A percentile compares a stretch with the other conserved stretches of the same genome.
Evolutionary conservation across 768 basidiomycete species (phyloP).

Genomic region (Gautieria morchelliformis): DNA sequence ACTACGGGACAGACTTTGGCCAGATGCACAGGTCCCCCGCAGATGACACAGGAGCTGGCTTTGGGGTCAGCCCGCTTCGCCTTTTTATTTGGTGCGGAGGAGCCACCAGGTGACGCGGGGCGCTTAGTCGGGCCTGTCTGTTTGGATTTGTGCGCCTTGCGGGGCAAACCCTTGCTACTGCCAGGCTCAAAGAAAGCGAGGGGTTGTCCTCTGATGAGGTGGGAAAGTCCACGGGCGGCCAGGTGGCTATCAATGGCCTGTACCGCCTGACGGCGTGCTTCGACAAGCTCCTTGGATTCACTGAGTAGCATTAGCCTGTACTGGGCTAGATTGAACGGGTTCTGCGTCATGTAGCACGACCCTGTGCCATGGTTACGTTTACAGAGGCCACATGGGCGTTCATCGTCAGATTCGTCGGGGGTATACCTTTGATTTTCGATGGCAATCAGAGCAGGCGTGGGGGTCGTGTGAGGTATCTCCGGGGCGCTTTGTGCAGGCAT

Average conservation of each 20-base stretch:
- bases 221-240: slow-evolving; percentile 40
- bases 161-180: neutral
- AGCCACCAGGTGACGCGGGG: slow-evolving; percentile 14
- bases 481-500: neutral
- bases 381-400: slow-evolving; percentile 54
- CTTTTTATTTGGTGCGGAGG: slow-evolving; percentile 8
- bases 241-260: slow-evolving; percentile 60
- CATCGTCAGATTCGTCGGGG: slow-evolving; percentile 11
- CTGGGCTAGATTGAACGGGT: slow-evolving; percentile 55
- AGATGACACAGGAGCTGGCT: slow-evolving; percentile 37
- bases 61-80: slow-evolving; percentile 31
- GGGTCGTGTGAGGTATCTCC: neutral
- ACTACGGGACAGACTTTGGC: slow-evolving; percentile 50
- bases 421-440: slow-evolving; percentile 5
- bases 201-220: slow-evolving; percentile 56
- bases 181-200: slow-evolving; percentile 25
- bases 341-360: slow-evolving; percentile 54
- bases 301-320: slow-evolving; percentile 62
- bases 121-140: slow-evolving; percentile 21
- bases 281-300: slow-evolving; percentile 56
- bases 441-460: slow-evolving; percentile 8
- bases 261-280: slow-evolving; percentile 54
- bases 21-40: slow-evolving; percentile 35
- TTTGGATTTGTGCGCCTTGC: neutral
- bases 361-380: slow-evolving; percentile 39